phyloP scores from a whole-genome alignment of 2,329 filamentous ascomycete species.

The Verticillium nonalfalfae region DNA sequence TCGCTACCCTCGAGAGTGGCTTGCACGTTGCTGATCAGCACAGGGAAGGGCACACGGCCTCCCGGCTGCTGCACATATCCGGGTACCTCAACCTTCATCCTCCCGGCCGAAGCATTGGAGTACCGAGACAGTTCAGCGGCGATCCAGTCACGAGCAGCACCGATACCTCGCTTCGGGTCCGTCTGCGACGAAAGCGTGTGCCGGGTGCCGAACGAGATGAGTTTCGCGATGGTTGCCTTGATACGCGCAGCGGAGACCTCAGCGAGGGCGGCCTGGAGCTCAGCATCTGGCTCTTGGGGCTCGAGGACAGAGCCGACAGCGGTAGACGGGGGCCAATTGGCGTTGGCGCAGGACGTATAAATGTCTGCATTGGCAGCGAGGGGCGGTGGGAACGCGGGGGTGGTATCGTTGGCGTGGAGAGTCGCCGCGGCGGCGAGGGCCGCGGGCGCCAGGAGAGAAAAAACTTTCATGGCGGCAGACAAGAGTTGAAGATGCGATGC shows the following conservation, averaged over 20 bases:
- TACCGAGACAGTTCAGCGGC: conserved; percentile 39
- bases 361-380: conserved; percentile 3
- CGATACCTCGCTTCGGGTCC: conserved; percentile 43
- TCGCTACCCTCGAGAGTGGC: conserved; percentile 42
- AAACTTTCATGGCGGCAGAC: neutral
- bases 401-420: conserved; percentile 20
- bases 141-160: conserved; percentile 52
- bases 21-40: conserved; percentile 46
- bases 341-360: conserved; percentile 13
- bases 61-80: conserved; percentile 44
- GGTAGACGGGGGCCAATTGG: conserved; percentile 15
- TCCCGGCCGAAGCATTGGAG: conserved; percentile 39
- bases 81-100: conserved; percentile 41
- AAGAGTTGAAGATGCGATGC: neutral
- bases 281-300: conserved; percentile 14
- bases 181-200: conserved; percentile 50
- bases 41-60: conserved; percentile 40
- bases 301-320: conserved; percentile 11
- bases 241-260: conserved; percentile 33
- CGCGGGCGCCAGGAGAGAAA: neutral
- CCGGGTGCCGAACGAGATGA: conserved; percentile 50
- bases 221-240: conserved; percentile 41
- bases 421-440: conserved; percentile 43
- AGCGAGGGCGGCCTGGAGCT: conserved; percentile 16
- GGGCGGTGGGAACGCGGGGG: conserved; percentile 2